phyloP scores from a whole-genome alignment of 768 basidiomycete genomes.

The Xerocomus spinulosus region DNA sequence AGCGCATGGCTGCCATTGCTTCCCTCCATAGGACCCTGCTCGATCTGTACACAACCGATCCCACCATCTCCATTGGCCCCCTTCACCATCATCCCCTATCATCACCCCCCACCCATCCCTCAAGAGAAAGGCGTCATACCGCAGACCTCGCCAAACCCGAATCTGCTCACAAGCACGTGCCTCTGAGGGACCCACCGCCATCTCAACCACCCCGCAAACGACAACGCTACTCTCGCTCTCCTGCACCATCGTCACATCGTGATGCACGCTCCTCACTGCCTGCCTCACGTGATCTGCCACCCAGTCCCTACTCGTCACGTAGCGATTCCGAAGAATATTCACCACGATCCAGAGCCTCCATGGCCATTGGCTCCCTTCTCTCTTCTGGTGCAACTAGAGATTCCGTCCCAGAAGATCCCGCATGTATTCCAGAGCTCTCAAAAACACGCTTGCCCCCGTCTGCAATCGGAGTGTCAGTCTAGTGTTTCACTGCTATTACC shows the following conservation, averaged over 20 bases:
- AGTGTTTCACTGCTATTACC: too few species aligned
- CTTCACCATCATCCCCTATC: constrained; percentile 36
- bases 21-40: constrained; percentile 68
- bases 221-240: constrained; percentile 57
- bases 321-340: constrained; percentile 68
- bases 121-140: constrained; percentile 21
- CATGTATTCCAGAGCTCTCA: constrained; percentile 16
- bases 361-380: constrained; percentile 76
- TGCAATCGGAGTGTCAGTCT: constrained; percentile 21
- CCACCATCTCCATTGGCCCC: constrained; percentile 27
- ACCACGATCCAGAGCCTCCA: constrained; percentile 65
- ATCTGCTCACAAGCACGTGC: constrained; percentile 5
- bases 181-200: constrained; percentile 28
- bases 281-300: constrained; percentile 51
- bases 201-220: constrained; percentile 55
- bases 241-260: constrained; percentile 39
- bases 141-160: constrained; percentile 17
- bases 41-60: constrained; percentile 43
- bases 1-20: constrained; percentile 71
- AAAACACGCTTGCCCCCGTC: constrained; percentile 17
- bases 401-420: constrained; percentile 22
- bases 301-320: constrained; percentile 68
- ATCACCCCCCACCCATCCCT: constrained; percentile 27
- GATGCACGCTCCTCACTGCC: constrained; percentile 30
- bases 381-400: constrained; percentile 40